A percentile compares a stretch with the other conserved stretches of the same genome.
phyloP scores from a whole-genome alignment of 257 asterid species.

The Prunella vulgaris region DNA sequence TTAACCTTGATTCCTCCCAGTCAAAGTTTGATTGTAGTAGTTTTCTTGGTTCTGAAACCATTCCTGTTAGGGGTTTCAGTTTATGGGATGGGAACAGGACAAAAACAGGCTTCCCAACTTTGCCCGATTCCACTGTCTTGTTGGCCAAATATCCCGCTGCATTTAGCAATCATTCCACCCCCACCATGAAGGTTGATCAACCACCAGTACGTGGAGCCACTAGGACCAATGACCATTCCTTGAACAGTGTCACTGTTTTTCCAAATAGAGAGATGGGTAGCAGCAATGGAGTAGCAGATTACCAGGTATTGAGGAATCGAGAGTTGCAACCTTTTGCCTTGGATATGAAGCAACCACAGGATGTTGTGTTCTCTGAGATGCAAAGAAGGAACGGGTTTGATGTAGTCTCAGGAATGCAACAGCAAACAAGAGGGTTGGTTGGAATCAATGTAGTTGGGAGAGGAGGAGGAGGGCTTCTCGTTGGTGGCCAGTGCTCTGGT shows the following conservation, averaged over 20 bases:
- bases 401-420: slow-evolving; percentile 49
- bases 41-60: slow-evolving; percentile 40
- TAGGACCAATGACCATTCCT: slow-evolving; percentile 27
- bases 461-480: slow-evolving; percentile 53
- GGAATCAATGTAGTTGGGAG: slow-evolving; percentile 57
- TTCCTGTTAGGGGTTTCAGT: slow-evolving; percentile 38
- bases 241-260: slow-evolving; percentile 49
- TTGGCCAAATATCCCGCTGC: slow-evolving; percentile 79
- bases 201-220: slow-evolving; percentile 33
- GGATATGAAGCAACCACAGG: slow-evolving; percentile 58
- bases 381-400: slow-evolving; percentile 66
- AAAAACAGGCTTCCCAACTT: slow-evolving; percentile 45
- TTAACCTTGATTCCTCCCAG: slow-evolving; percentile 38
- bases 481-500: slow-evolving; percentile 62
- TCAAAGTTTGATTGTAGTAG: slow-evolving; percentile 38
- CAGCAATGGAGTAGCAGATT: slow-evolving; percentile 38
- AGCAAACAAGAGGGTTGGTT: slow-evolving; percentile 42
- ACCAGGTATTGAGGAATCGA: slow-evolving; percentile 38
- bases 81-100: slow-evolving; percentile 57
- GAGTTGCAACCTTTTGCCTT: slow-evolving; percentile 50
- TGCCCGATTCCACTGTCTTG: slow-evolving; percentile 59
- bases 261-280: slow-evolving; percentile 40
- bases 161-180: slow-evolving; percentile 39
- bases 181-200: slow-evolving; percentile 50
- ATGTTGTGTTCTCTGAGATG: slow-evolving; percentile 44